Evolutionary conservation across 1,284 basidiomycete genomes (phyloP).

Genomic region (Gymnopus androsaceus): DNA sequence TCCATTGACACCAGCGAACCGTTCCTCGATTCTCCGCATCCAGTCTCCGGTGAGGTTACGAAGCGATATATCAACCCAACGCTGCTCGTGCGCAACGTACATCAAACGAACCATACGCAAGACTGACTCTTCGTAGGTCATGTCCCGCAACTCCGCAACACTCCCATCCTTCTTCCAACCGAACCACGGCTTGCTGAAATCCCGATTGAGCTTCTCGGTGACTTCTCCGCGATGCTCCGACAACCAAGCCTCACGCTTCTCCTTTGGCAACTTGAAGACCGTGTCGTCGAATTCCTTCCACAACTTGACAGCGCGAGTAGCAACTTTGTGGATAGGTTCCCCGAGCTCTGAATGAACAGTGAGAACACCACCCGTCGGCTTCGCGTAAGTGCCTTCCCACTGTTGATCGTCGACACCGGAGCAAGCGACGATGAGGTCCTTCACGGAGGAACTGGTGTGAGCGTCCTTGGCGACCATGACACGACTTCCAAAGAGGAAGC

Average conservation of each 20-base stretch:
- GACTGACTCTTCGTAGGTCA: slow-evolving; percentile 98
- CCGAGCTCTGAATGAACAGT: slow-evolving; percentile 99
- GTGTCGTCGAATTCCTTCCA: slow-evolving; percentile 99
- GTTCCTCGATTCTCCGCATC: slow-evolving; percentile 94
- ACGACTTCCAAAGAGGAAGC: slow-evolving; percentile 92
- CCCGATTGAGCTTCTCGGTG: slow-evolving; percentile 89
- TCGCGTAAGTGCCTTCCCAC: slow-evolving; percentile 96
- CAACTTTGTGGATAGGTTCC: slow-evolving; percentile 99
- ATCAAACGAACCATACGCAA: slow-evolving; percentile 90
- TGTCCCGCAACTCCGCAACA: slow-evolving; percentile 87
- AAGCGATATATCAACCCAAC: slow-evolving; percentile 93
- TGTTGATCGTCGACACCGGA: slow-evolving; percentile 88
- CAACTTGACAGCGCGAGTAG: slow-evolving; percentile 92
- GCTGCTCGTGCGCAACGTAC: slow-evolving; percentile 88
- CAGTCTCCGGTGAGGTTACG: slow-evolving; percentile 96
- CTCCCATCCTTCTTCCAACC: slow-evolving; percentile 89
- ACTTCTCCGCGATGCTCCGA: slow-evolving; percentile 86
- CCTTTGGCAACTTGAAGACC: slow-evolving; percentile 92
- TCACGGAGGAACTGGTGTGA: slow-evolving; percentile 91
- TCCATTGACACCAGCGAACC: slow-evolving; percentile 90
- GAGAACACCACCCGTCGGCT: slow-evolving; percentile 93
- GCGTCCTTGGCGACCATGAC: slow-evolving; percentile 99
- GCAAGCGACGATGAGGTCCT: slow-evolving; percentile 94
- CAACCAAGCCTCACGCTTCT: slow-evolving; percentile 92
- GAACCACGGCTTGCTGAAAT: slow-evolving; percentile 98